A percentile compares a stretch with the other conserved stretches of the same genome.
These are phyloP conservation scores for Acanthamoeba lenticulata DNA, from an alignment of 208 protist genomes.

Conservation along the genomic window DNA sequence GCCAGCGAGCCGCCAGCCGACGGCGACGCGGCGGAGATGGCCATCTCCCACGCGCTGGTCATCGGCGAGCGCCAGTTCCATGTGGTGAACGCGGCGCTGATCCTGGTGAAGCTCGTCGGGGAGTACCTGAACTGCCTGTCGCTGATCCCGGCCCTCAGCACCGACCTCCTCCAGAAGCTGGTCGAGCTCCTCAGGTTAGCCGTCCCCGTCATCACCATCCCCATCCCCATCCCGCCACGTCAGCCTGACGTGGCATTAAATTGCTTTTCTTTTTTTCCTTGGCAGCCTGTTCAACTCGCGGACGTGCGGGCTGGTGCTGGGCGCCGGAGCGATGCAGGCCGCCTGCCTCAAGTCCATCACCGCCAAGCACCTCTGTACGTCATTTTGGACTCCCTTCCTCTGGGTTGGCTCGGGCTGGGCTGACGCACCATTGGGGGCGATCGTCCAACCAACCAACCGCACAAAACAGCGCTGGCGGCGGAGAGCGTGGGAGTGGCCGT, in stretches of 20 bases:
- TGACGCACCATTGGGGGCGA: too few species aligned
- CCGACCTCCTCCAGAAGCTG: conserved; percentile 70
- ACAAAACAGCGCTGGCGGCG: conserved; percentile 15
- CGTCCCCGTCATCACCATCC: neutral
- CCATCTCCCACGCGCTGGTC: neutral
- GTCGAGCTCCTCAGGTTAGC: conserved; percentile 68
- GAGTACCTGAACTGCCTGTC: conserved; percentile 56
- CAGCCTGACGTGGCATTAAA: too few species aligned
- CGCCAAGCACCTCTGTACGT: conserved; percentile 78
- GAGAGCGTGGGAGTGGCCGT: neutral
- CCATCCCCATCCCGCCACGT: too few species aligned
- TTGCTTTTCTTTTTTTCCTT: too few species aligned
- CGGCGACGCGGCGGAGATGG: neutral
- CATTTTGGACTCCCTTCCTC: too few species aligned
- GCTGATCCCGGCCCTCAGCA: conserved; percentile 62
- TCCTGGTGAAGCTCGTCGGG: conserved; percentile 28
- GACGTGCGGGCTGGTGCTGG: conserved; percentile 77
- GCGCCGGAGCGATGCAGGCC: conserved; percentile 76
- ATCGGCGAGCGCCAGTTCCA: neutral
- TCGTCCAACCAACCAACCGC: too few species aligned
- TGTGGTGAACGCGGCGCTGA: conserved; percentile 59
- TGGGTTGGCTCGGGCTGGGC: too few species aligned
- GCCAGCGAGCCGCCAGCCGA: too few species aligned
- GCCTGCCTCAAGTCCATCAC: conserved; percentile 82
- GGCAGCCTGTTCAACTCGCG: conserved; percentile 72